A percentile compares a stretch with the other conserved stretches of the same genome.
Evolutionary conservation across 768 basidiomycete species (phyloP).

Genomic region (Clavaria fumosa): DNA sequence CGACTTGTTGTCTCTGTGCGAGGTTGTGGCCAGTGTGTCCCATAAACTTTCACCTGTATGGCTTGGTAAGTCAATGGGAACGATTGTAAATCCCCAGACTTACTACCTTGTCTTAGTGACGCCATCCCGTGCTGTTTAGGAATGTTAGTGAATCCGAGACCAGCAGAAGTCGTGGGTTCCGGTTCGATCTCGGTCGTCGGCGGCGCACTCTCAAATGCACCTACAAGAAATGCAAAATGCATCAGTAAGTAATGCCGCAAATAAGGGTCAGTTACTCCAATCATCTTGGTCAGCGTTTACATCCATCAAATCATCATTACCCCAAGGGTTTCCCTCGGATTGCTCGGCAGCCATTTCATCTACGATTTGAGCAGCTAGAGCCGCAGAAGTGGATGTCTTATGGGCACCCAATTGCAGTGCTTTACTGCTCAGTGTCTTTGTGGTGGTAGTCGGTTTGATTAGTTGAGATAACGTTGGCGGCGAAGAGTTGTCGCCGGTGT

Average conservation of each 20-base stretch:
- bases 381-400: constrained; percentile 25
- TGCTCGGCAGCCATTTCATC: constrained; percentile 35
- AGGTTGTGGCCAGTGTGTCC: too few species aligned
- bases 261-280: constrained; percentile 57
- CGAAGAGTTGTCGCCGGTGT: constrained; percentile 23
- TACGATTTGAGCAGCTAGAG: constrained; percentile 38
- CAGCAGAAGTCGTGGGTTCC: too few species aligned
- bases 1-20: too few species aligned
- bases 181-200: constrained; percentile 13
- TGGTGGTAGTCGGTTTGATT: neutral
- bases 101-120: too few species aligned
- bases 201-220: constrained; percentile 65
- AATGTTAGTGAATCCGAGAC: too few species aligned
- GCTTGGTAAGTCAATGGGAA: too few species aligned
- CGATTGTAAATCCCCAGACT: too few species aligned
- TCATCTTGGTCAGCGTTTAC: constrained; percentile 87
- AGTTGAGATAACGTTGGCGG: constrained; percentile 8
- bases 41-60: too few species aligned
- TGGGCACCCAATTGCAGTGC: constrained; percentile 56
- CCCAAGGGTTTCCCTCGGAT: constrained; percentile 46
- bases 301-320: constrained; percentile 73
- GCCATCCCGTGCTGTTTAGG: too few species aligned
- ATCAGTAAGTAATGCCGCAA: constrained; percentile 1
- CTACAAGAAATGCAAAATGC: constrained; percentile 19
- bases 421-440: constrained; percentile 28